phyloP scores from a whole-genome alignment of 2,329 filamentous ascomycete genomes.

The Pseudogymnoascus pannorum region DNA sequence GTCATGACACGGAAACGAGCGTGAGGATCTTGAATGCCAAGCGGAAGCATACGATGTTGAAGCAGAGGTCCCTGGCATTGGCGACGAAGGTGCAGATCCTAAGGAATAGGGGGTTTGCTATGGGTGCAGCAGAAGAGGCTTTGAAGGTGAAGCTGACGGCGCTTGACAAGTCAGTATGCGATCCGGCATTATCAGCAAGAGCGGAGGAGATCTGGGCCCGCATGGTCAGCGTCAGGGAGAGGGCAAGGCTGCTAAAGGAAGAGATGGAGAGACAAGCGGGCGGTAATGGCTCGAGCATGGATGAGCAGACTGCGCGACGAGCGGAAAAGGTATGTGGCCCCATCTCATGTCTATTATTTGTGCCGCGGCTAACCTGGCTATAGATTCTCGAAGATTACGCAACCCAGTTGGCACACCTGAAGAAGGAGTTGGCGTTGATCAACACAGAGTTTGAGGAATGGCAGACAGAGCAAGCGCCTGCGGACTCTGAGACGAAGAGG shows the following conservation, averaged over 20 bases:
- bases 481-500: conserved; percentile 3
- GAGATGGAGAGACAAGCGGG: conserved; percentile 64
- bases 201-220: conserved; percentile 83
- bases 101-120: conserved; percentile 71
- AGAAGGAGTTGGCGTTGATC: conserved; percentile 51
- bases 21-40: conserved; percentile 67
- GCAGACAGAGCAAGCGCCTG: conserved; percentile 34
- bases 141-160: conserved; percentile 63
- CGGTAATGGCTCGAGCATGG: conserved; percentile 49
- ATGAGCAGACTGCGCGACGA: conserved; percentile 63
- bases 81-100: conserved; percentile 75
- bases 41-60: conserved; percentile 64
- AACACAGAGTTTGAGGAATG: conserved; percentile 46
- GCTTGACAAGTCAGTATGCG: conserved; percentile 63
- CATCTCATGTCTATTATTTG: conserved; percentile 15
- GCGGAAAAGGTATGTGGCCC: conserved; percentile 59
- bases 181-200: conserved; percentile 66
- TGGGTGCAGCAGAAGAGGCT: conserved; percentile 73
- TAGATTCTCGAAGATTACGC: conserved; percentile 77
- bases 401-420: conserved; percentile 69
- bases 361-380: conserved; percentile 16
- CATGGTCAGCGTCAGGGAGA: conserved; percentile 65
- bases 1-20: conserved; percentile 69
- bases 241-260: conserved; percentile 63
- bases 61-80: conserved; percentile 64